Percentiles rank a stretch among this genome's conserved stretches.
phyloP scores from a whole-genome alignment of 1,139 yeast genomes.

The Meyerozyma sp. region DNA sequence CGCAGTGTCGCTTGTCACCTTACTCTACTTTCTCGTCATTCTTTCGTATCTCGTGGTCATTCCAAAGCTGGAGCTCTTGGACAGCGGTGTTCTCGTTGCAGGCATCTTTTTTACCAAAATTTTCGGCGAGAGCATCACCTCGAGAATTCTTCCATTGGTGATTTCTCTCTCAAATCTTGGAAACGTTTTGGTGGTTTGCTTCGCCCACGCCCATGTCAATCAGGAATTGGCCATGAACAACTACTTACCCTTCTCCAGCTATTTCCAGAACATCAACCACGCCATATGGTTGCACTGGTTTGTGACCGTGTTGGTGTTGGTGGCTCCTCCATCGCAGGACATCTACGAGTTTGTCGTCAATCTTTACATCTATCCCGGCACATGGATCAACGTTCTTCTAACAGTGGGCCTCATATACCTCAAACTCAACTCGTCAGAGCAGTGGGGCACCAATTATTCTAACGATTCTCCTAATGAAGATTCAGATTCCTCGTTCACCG shows the following conservation, averaged over 20 bases:
- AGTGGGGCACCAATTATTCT: constrained; percentile 21
- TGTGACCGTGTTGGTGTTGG: constrained; percentile 39
- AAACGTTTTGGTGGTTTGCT: constrained; percentile 71
- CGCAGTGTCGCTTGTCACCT: constrained; percentile 55
- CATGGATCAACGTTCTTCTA: constrained; percentile 43
- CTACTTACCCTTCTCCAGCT: constrained; percentile 59
- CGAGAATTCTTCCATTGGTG: constrained; percentile 60
- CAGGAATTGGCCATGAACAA: constrained; percentile 73
- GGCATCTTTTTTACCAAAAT: constrained; percentile 69
- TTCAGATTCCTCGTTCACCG: constrained; percentile 6
- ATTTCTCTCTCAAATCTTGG: constrained; percentile 76
- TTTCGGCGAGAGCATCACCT: constrained; percentile 63
- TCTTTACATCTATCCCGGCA: constrained; percentile 47
- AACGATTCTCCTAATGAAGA: constrained; percentile 1
- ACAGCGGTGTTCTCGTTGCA: constrained; percentile 68
- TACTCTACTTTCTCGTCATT: constrained; percentile 64
- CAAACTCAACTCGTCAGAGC: constrained; percentile 22
- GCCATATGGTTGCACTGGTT: constrained; percentile 42
- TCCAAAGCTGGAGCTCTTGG: constrained; percentile 53
- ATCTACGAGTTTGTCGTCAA: constrained; percentile 46
- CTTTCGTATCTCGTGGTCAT: constrained; percentile 73
- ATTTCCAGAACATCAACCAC: constrained; percentile 49
- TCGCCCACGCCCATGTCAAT: constrained; percentile 72
- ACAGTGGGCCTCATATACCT: constrained; percentile 39
- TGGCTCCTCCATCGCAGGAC: constrained; percentile 44